Evolutionary conservation across 768 basidiomycete species (phyloP).

Genomic region (Tulasnella sp.): DNA sequence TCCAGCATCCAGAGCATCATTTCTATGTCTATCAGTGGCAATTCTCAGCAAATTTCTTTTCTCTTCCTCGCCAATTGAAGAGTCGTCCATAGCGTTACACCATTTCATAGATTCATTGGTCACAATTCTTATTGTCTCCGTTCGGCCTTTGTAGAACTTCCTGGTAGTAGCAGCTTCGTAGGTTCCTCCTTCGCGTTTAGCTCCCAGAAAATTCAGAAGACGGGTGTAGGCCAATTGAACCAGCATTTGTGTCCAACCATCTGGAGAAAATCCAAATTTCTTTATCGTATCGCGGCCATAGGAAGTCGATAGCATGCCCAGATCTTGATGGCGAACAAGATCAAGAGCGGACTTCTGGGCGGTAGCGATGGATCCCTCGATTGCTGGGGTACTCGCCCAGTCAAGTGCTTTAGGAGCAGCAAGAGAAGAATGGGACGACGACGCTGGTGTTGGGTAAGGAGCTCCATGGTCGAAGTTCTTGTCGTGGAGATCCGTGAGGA

Average conservation of each 20-base stretch:
- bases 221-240: constrained; percentile 81
- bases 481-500: constrained; percentile 46
- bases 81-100: constrained; percentile 59
- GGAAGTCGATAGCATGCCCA: constrained; percentile 48
- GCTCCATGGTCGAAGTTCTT: constrained; percentile 53
- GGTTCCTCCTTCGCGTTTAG: constrained; percentile 52
- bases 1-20: constrained; percentile 51
- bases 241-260: constrained; percentile 89
- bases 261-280: constrained; percentile 76
- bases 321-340: constrained; percentile 49
- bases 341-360: constrained; percentile 44
- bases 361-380: constrained; percentile 37
- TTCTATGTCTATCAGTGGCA: constrained; percentile 53
- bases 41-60: constrained; percentile 41
- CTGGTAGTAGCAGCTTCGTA: constrained; percentile 93
- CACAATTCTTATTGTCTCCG: constrained; percentile 85
- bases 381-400: constrained; percentile 44
- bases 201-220: constrained; percentile 29
- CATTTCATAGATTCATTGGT: constrained; percentile 64
- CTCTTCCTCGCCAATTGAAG: constrained; percentile 29
- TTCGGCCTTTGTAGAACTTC: constrained; percentile 76
- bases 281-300: constrained; percentile 87
- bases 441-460: constrained; percentile 14
- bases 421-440: constrained; percentile 14
- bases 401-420: constrained; percentile 40